A percentile compares a stretch with the other conserved stretches of the same genome.
phyloP scores from a whole-genome alignment of 2,329 filamentous ascomycete genomes.

The Venturiaceae sp. region DNA sequence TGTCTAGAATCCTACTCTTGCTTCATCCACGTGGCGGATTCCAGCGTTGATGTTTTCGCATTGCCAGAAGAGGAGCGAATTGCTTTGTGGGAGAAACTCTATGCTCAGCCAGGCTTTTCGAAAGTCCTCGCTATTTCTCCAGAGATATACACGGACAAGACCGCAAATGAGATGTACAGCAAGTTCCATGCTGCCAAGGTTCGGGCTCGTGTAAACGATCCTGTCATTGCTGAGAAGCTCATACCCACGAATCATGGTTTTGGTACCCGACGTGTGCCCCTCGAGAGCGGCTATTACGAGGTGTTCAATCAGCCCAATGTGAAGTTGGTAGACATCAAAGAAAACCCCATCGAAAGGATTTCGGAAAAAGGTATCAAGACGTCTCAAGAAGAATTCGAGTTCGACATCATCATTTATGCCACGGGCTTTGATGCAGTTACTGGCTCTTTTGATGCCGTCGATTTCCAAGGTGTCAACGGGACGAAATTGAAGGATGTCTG shows the following conservation, averaged over 20 bases:
- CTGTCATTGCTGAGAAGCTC: conserved; percentile 39
- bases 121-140: conserved; percentile 20
- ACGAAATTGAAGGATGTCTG: not conserved
- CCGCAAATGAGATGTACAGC: conserved; percentile 17
- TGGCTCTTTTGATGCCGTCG: not conserved
- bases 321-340: conserved; percentile 46
- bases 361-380: conserved; percentile 28
- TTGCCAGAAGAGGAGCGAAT: conserved; percentile 10
- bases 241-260: conserved; percentile 20
- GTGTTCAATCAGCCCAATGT: conserved; percentile 27
- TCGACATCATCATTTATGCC: conserved; percentile 35
- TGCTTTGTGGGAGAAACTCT: conserved; percentile 12
- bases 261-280: conserved; percentile 5
- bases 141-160: conserved; percentile 14
- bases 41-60: not conserved
- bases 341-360: conserved; percentile 25
- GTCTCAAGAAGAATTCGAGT: conserved; percentile 23
- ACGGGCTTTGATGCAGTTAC: conserved; percentile 28
- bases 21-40: not conserved
- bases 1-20: conserved; percentile 1
- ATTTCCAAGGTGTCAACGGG: not conserved
- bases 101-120: conserved; percentile 22
- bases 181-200: conserved; percentile 17
- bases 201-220: conserved; percentile 38
- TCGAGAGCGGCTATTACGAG: conserved; percentile 8